Percentiles rank a stretch among this genome's conserved stretches.
Evolutionary conservation across 805 yeast genomes (phyloP).

Genomic region (Spathaspora gorwiae): DNA sequence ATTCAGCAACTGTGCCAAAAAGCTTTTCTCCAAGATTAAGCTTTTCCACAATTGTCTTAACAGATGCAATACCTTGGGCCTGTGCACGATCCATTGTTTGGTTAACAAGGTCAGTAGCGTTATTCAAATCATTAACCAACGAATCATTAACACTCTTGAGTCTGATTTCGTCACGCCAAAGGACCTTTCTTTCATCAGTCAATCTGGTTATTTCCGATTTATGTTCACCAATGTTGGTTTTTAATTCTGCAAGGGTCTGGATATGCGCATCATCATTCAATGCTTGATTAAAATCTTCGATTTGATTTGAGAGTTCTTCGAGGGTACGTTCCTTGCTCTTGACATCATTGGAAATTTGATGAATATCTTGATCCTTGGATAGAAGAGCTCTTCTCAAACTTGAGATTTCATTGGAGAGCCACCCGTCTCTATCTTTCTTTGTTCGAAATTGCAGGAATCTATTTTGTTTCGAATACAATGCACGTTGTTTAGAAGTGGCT

Average conservation of each 20-base stretch:
- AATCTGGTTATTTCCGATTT: constrained; percentile 41
- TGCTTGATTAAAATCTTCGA: constrained; percentile 10
- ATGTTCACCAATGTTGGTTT: constrained; percentile 33
- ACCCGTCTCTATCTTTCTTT: constrained; percentile 56
- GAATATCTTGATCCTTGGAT: constrained; percentile 19
- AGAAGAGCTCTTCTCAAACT: constrained; percentile 25
- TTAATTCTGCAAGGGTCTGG: constrained; percentile 6
- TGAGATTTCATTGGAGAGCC: constrained; percentile 56
- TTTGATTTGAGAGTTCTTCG: constrained; percentile 10
- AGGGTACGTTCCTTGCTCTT: constrained; percentile 22
- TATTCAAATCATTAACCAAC: constrained; percentile 48
- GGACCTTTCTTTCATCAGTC: constrained; percentile 61
- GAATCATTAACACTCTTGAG: constrained; percentile 53
- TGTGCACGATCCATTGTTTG: constrained; percentile 74
- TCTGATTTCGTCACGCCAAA: constrained; percentile 79
- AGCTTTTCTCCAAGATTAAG: constrained; percentile 56
- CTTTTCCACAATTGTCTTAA: constrained; percentile 55
- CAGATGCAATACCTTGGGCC: constrained; percentile 65
- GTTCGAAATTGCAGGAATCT: constrained; percentile 56
- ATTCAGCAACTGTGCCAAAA: constrained; percentile 81
- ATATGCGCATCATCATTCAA: constrained; percentile 9
- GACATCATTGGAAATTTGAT: constrained; percentile 18
- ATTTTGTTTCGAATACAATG: constrained; percentile 66
- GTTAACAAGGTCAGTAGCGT: constrained; percentile 56
- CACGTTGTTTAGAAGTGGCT: constrained; percentile 51